phyloP scores from a whole-genome alignment of 1,284 basidiomycete genomes.

The Ustilago tritici region DNA sequence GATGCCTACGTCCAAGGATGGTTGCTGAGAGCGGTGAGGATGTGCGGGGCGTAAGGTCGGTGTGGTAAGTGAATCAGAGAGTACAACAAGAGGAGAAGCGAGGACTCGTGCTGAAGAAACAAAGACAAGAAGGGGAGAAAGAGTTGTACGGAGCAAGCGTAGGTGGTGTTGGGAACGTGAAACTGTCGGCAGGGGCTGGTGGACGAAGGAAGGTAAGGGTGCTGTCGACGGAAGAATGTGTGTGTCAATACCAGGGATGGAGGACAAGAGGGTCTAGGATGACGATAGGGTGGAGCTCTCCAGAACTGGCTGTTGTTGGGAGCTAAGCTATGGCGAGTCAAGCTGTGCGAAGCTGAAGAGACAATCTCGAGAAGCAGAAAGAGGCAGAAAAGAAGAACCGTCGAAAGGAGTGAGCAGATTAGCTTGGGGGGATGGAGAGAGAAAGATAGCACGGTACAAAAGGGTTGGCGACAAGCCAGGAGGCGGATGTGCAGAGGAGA shows the following conservation, averaged over 20 bases:
- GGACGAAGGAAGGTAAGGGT: neutral
- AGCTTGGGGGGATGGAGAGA: neutral
- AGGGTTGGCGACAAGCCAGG: no score
- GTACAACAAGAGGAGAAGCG: neutral
- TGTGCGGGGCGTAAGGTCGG: neutral
- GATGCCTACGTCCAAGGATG: neutral
- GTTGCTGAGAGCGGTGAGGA: neutral
- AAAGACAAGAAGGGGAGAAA: neutral
- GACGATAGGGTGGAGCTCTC: conserved; percentile 1
- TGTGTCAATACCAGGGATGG: neutral
- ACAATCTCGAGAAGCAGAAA: no score
- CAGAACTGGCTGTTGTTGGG: neutral
- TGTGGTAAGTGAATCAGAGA: neutral
- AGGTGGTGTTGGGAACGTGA: neutral
- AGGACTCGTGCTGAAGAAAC: neutral
- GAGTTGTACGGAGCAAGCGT: neutral
- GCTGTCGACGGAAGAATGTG: conserved; percentile 4
- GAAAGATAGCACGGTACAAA: no score
- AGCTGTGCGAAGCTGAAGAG: neutral
- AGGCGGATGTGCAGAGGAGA: no score
- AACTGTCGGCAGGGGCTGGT: neutral
- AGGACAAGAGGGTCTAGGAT: conserved; percentile 1
- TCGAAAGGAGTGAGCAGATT: neutral
- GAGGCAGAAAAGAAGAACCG: neutral
- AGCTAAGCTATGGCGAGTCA: neutral